Conservation (phyloP, 805 yeast genomes). For the Schwanniomyces vanrijiae region DNA sequence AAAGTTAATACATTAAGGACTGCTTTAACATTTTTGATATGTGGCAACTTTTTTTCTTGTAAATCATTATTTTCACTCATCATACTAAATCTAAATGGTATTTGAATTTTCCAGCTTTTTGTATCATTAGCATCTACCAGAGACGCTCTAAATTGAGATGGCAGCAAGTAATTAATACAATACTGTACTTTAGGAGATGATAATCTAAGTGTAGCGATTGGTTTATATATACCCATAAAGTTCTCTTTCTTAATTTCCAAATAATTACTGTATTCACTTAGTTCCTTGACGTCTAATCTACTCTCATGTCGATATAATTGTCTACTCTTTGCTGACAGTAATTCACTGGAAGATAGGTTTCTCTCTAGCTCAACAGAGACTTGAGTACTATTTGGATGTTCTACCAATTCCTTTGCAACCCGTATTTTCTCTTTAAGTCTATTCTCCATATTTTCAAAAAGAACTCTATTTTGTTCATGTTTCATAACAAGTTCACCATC, state of each 20-base stretch:
- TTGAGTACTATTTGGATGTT: conserved; percentile 10
- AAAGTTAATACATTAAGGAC: conserved; percentile 34
- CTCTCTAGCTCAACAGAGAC: conserved; percentile 13
- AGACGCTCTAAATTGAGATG: conserved; percentile 14
- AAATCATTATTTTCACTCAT: conserved; percentile 4
- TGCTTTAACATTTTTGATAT: conserved; percentile 18
- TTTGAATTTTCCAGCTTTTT: conserved; percentile 22
- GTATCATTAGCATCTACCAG: neutral
- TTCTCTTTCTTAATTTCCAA: conserved; percentile 12
- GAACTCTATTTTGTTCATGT: conserved; percentile 17
- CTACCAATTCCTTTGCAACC: conserved; percentile 19
- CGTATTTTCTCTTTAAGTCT: conserved; percentile 29
- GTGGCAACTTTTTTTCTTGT: conserved; percentile 17
- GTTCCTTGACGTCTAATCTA: conserved; percentile 7
- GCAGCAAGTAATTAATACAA: conserved; percentile 22
- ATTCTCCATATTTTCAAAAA: conserved; percentile 22
- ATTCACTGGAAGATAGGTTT: conserved; percentile 3
- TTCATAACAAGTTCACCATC: conserved; percentile 15
- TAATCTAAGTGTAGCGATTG: conserved; percentile 11
- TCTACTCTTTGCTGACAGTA: conserved; percentile 11
- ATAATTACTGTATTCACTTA: conserved; percentile 9
- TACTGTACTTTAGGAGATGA: conserved; percentile 18
- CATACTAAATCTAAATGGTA: conserved; percentile 24
- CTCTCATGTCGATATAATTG: conserved; percentile 17
- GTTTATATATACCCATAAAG: conserved; percentile 12